Percentiles rank a stretch among this genome's conserved stretches.
phyloP scores from a whole-genome alignment of 2,329 filamentous ascomycete species.

The Knoxdaviesia capensis region DNA sequence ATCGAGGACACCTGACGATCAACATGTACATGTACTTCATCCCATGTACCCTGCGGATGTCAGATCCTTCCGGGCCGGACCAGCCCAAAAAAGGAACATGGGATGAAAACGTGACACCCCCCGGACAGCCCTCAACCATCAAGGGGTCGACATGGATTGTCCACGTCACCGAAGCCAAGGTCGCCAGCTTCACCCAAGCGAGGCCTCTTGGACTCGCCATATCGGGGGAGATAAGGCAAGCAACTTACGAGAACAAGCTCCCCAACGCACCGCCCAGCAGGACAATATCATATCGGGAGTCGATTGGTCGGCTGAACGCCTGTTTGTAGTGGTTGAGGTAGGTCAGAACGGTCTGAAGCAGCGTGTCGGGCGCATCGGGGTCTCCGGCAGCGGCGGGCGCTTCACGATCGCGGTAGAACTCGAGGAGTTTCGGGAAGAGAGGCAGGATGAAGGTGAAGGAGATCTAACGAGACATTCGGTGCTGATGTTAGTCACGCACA shows the following conservation, averaged over 20 bases:
- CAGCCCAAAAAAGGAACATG: no score
- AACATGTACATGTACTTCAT: no score
- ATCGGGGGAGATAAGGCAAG: neutral
- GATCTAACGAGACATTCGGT: slow-evolving; percentile 34
- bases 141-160: no score
- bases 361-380: slow-evolving; percentile 29
- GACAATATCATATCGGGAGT: slow-evolving; percentile 92
- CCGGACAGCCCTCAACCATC: no score
- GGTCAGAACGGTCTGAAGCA: slow-evolving; percentile 60
- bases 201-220: no score
- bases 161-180: no score
- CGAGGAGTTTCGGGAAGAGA: slow-evolving; percentile 82
- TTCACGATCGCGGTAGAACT: slow-evolving; percentile 86
- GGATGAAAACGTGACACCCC: no score
- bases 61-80: no score
- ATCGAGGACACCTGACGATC: no score
- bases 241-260: slow-evolving; percentile 56
- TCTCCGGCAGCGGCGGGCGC: slow-evolving; percentile 23
- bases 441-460: slow-evolving; percentile 98
- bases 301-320: slow-evolving; percentile 77
- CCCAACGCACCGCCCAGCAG: slow-evolving; percentile 83
- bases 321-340: slow-evolving; percentile 92
- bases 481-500: slow-evolving; percentile 1
- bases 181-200: no score
- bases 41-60: no score